Evolutionary conservation across 345 rosid genomes (phyloP).

Genomic region (Sonneratia caseolaris): DNA sequence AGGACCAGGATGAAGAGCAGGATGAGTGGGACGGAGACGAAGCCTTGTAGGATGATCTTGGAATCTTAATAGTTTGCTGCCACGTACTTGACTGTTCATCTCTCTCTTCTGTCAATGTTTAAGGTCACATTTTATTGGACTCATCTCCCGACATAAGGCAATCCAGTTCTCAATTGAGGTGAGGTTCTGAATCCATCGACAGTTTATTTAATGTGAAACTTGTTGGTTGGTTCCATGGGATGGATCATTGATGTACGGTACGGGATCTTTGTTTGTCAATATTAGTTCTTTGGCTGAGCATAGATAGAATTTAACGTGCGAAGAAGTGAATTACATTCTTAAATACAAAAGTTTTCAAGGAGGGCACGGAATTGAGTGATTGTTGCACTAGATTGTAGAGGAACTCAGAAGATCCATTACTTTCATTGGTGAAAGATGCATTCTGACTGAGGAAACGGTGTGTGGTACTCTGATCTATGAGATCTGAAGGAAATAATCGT

Average conservation of each 20-base stretch:
- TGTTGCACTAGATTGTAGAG: neutral
- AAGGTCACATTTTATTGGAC: neutral
- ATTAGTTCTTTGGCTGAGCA: neutral
- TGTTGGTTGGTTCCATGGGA: neutral
- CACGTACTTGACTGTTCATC: neutral
- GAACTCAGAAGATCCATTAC: too few relatives aligned
- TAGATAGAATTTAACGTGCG: neutral
- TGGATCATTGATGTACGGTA: neutral
- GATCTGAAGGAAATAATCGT: too few relatives aligned
- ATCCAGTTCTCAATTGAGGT: neutral
- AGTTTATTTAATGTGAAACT: neutral
- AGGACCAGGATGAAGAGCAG: constrained; percentile 32
- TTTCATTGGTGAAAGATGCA: too few relatives aligned
- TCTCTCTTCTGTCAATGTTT: neutral
- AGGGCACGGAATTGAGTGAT: neutral
- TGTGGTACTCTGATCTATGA: too few relatives aligned
- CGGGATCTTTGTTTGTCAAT: neutral
- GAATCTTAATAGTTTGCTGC: neutral
- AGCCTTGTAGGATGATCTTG: constrained; percentile 4
- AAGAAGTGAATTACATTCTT: neutral
- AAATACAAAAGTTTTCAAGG: neutral
- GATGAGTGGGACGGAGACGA: constrained; percentile 36
- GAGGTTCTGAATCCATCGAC: neutral
- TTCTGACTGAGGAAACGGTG: too few relatives aligned
- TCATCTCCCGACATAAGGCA: neutral